Evolutionary conservation across 2,329 filamentous ascomycete species (phyloP), one percentile per base, ranked within the genome.

Genomic region (Colletotrichum sp.): DNA sequence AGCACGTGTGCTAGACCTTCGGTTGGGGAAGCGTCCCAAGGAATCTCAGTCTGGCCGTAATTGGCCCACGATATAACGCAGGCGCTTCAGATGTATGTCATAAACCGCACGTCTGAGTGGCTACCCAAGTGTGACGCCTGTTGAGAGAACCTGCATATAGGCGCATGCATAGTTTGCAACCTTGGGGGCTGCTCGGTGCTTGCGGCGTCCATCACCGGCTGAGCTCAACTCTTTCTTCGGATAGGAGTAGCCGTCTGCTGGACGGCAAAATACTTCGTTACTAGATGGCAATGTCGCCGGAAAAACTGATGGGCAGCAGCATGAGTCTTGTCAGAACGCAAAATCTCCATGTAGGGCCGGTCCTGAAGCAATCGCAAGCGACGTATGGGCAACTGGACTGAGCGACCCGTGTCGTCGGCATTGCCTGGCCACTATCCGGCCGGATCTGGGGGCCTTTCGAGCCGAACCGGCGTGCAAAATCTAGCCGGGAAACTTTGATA

Each of bases 121-220:
- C 36, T 48, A 36, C 27, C 59, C 34, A 30, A 52, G 12, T 69
- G 64, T 76, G 64, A 76, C 52, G 48, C 59, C 70, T 73, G 55
- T 34, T 44, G 72, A 34, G 28, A 64, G 60, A 69, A 67, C 72
- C 66, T 76, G 74, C 74, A 76, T 75, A 44, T 66, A 25, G 74
- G 71, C 67, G 74, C 74, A 75, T 74, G 65, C 55, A 61, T 57
- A 64, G 59, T 68, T 65, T 65, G 30, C 61, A 72, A 75, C 71
- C 70, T 67, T 75, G 57, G 25, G 52, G 57, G 57, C 36, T 59
- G 15, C 44, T 30, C 22, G 30, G 27, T 55, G n/a, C 59, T 52
- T 44, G 59, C 61, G 63, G 71, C 44, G 65, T 65, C 27, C 65
- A 74, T 59, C 60, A 36, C 48, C 16, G 22, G 39, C 63, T 44